Percentiles rank a stretch among this genome's conserved stretches.
Conservation (phyloP, 371 early-diverging fungal species). For the Mucor indicus region DNA sequence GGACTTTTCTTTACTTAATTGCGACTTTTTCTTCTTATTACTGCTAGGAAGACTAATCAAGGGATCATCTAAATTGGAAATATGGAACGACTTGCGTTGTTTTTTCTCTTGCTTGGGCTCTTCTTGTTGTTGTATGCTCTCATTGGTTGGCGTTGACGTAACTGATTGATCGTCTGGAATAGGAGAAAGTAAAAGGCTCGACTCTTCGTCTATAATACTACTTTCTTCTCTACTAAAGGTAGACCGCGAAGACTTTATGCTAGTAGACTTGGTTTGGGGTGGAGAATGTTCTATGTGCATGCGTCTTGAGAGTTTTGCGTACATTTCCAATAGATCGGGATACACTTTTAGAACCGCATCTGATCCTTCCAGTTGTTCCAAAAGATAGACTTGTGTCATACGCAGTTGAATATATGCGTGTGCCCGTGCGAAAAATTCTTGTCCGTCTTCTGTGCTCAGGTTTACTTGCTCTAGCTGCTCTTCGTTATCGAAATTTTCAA, state of each 20-base stretch:
- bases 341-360: conserved; percentile 53
- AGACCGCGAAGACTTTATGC: too few relatives aligned
- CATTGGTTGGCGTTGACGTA: too few relatives aligned
- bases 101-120: too few relatives aligned
- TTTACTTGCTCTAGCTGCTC: conserved; percentile 4
- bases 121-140: too few relatives aligned
- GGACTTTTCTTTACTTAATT: neutral
- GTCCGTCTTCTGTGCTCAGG: conserved; percentile 8
- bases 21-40: conserved; percentile 11
- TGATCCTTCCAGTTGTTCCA: conserved; percentile 43
- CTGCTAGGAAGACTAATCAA: conserved; percentile 8
- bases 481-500: conserved; percentile 3
- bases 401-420: conserved; percentile 20
- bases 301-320: conserved; percentile 50
- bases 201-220: too few relatives aligned
- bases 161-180: too few relatives aligned
- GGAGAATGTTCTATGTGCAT: conserved; percentile 1
- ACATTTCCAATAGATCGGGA: conserved; percentile 58
- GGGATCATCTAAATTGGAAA: conserved; percentile 13
- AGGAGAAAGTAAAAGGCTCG: too few relatives aligned
- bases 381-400: conserved; percentile 25
- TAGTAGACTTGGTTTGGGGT: too few relatives aligned
- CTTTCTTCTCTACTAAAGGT: too few relatives aligned
- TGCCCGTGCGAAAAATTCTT: conserved; percentile 22
- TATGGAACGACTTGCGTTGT: conserved; percentile 4